Evolutionary conservation across 176 grass and related monocot species (phyloP), one percentile per base, ranked within the genome.

Genomic region (sorghum (Sorghum bicolor)): DNA sequence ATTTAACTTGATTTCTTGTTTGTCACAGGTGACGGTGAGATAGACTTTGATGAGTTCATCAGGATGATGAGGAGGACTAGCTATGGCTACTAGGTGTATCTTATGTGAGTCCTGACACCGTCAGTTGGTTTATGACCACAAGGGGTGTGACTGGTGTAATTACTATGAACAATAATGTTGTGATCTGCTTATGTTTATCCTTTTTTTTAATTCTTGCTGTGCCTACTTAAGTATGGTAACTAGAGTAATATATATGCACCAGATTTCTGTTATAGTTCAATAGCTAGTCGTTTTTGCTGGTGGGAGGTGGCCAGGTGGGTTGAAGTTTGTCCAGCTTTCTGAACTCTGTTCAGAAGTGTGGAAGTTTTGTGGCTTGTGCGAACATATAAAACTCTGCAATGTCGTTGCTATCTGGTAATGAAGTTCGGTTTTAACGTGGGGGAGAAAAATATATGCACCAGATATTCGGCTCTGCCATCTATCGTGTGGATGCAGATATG

Each of bases 1-100:
- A 38, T 61, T 64, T 34, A 77, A 65, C 16, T 44, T 17, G 0
- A 22, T 72, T 76, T 70, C 4, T 78, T 58, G 11, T 71, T 30
- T 84, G 31, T 50, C 4, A 16, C 88, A 99, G 97, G 87, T 44
- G 97, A 99, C 22, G 87, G 93, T 12, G 93, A 99, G 85, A 89
- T 99, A 38, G 91, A 96, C 76, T 76, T 82, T 4, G 91, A 95
- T 1, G 97, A 96, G 64, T 99, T 99, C 69, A 37, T 74, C 20
- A 85, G 86, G 87, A 92, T 99, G 53, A 94, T 99, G 93, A 94
- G 73, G 65, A 92, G 88, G 70, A 91, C 93, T 5, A 85, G 53
- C 78, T 99, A 87, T 74, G 89, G 89, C 48, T 87, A 82, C 86
- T 96, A 96, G 75, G 33, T 29, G 6, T 24, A 39, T 67, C 19